These are phyloP conservation scores for Penicillium capsulatum DNA, from an alignment of 2,329 filamentous ascomycete species.

Conservation along the genomic window DNA sequence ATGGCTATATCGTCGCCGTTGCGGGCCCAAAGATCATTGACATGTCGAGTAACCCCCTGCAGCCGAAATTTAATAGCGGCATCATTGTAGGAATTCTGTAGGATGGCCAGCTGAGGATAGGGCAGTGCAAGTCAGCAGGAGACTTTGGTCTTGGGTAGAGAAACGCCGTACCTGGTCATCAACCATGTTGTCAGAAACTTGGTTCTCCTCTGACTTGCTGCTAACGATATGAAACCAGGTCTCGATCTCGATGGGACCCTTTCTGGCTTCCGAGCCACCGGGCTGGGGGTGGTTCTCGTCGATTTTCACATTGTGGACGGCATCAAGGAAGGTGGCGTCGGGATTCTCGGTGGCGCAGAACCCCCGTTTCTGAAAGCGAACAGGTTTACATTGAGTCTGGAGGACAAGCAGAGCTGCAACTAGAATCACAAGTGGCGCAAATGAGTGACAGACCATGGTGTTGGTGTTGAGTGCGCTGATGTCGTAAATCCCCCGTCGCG, in stretches of 20 bases:
- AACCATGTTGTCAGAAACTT: slow-evolving; percentile 34
- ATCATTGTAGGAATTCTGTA: slow-evolving; percentile 46
- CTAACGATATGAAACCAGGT: slow-evolving; percentile 45
- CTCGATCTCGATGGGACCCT: slow-evolving; percentile 34
- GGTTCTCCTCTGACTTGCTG: slow-evolving; percentile 25
- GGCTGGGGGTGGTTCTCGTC: slow-evolving; percentile 13
- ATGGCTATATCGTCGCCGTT: slow-evolving; percentile 48
- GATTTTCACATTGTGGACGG: slow-evolving; percentile 23
- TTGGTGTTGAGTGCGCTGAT: slow-evolving; percentile 11
- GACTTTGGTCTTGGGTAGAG: not conserved
- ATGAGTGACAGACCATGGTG: slow-evolving; percentile 26
- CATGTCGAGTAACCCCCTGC: slow-evolving; percentile 46
- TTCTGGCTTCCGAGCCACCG: slow-evolving; percentile 17
- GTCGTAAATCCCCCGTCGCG: slow-evolving; percentile 9
- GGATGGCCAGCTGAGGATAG: slow-evolving; percentile 27
- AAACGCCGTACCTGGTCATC: slow-evolving; percentile 30
- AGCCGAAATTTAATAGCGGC: slow-evolving; percentile 50
- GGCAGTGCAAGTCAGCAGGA: not conserved
- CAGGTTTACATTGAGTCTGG: slow-evolving; percentile 18
- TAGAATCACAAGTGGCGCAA: slow-evolving; percentile 19
- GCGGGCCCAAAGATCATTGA: slow-evolving; percentile 54
- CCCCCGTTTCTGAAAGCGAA: slow-evolving; percentile 18
- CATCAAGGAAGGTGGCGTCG: slow-evolving; percentile 22
- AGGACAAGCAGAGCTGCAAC: slow-evolving; percentile 13
- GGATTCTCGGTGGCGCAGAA: slow-evolving; percentile 33